Conservation (phyloP, 2,329 filamentous ascomycete genomes). For the Pyrenophora graminea region DNA sequence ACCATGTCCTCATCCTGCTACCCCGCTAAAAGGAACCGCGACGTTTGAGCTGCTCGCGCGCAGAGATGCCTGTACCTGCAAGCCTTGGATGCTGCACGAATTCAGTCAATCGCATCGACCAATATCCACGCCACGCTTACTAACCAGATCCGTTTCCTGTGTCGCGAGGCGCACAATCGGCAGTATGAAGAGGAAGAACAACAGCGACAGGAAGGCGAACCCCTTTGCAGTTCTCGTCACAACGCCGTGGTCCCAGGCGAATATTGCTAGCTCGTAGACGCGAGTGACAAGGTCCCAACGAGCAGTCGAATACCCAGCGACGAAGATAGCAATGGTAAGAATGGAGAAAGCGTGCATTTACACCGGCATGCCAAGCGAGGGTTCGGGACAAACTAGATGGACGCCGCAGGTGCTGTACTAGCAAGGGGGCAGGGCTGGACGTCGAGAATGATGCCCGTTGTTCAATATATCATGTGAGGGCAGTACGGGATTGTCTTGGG, state of each 20-base stretch:
- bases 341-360: slow-evolving; percentile 98
- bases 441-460: background rate
- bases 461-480: slow-evolving; percentile 1
- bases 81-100: slow-evolving; percentile 75
- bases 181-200: slow-evolving; percentile 83
- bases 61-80: slow-evolving; percentile 80
- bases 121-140: slow-evolving; percentile 32
- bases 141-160: slow-evolving; percentile 78
- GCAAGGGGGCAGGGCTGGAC: background rate
- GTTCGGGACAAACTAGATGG: background rate
- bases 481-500: slow-evolving; percentile 12
- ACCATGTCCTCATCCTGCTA: slow-evolving; percentile 65
- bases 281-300: slow-evolving; percentile 98
- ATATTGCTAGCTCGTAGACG: slow-evolving; percentile 94
- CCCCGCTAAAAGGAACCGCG: slow-evolving; percentile 83
- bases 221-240: slow-evolving; percentile 86
- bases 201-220: slow-evolving; percentile 77
- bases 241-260: slow-evolving; percentile 98
- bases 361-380: slow-evolving; percentile 30
- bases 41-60: slow-evolving; percentile 90
- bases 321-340: slow-evolving; percentile 95
- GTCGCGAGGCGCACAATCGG: slow-evolving; percentile 83
- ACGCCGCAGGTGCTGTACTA: background rate
- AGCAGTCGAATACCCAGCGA: slow-evolving; percentile 98
- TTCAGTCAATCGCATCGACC: slow-evolving; percentile 12